A percentile compares a stretch with the other conserved stretches of the same genome.
Evolutionary conservation across 345 rosid genomes (phyloP).

Genomic region (Durio zibethinus): DNA sequence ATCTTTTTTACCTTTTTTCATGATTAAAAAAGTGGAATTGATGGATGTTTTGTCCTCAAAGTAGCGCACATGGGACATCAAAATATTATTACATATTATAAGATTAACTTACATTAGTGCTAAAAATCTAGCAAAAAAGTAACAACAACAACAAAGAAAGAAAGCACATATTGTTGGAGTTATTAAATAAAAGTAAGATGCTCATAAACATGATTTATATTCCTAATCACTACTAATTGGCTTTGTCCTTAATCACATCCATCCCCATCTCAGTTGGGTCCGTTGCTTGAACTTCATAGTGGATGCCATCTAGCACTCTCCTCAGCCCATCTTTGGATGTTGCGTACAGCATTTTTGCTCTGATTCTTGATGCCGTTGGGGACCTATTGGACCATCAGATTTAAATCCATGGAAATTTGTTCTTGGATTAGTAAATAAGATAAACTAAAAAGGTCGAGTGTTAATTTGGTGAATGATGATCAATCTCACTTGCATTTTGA

Average conservation of each 20-base stretch:
- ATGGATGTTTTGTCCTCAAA: constrained; percentile 12
- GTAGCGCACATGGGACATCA: constrained; percentile 14
- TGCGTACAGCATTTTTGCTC: constrained; percentile 85
- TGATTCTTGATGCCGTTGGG: constrained; percentile 75
- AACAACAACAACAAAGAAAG: not conserved
- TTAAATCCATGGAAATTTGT: too few relatives aligned
- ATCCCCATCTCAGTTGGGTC: constrained; percentile 96
- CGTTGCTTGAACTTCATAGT: constrained; percentile 92
- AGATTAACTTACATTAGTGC: constrained; percentile 33
- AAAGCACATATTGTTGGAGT: constrained; percentile 26
- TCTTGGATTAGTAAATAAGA: too few relatives aligned
- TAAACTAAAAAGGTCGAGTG: constrained; percentile 5
- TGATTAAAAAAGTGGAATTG: not conserved
- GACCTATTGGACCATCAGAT: too few relatives aligned
- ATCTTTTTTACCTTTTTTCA: not conserved
- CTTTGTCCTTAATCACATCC: constrained; percentile 74
- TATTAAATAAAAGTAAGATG: constrained; percentile 38
- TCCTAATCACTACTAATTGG: constrained; percentile 47
- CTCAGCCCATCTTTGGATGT: constrained; percentile 85
- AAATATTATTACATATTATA: constrained; percentile 31
- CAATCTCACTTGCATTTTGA: not conserved
- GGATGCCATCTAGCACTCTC: constrained; percentile 85
- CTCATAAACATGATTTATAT: constrained; percentile 11
- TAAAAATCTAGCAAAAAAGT: constrained; percentile 9
- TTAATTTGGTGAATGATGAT: constrained; percentile 7